Percentiles rank a stretch among this genome's conserved stretches.
Evolutionary conservation across 768 basidiomycete species (phyloP).

Genomic region (Asterophora lycoperdoides): DNA sequence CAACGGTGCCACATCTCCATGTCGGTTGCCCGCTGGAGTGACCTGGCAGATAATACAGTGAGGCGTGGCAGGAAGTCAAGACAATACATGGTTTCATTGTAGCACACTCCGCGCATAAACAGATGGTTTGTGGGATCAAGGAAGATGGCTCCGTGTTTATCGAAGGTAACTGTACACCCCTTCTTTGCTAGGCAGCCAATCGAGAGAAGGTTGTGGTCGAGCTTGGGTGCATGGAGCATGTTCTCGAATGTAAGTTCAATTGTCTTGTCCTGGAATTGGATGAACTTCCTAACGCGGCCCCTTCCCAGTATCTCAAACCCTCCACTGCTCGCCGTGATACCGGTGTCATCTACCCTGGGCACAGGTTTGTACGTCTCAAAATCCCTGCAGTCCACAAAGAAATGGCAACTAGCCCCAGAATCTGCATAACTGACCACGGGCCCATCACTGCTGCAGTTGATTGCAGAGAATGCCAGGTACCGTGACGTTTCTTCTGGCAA

Average conservation of each 20-base stretch:
- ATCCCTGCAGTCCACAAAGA: no score
- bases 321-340: not conserved
- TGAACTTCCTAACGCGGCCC: no score
- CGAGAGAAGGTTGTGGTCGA: no score
- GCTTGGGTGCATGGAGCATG: not conserved
- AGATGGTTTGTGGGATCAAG: not conserved
- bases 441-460: no score
- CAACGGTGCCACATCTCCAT: not conserved
- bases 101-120: not conserved
- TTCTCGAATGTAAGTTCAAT: slow-evolving; percentile 1
- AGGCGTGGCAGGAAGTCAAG: not conserved
- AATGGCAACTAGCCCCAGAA: not conserved
- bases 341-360: not conserved
- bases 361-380: not conserved
- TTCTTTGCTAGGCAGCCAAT: no score
- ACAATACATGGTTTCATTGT: not conserved
- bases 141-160: not conserved
- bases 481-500: not conserved
- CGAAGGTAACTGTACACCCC: not conserved
- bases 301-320: not conserved
- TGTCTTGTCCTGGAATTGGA: no score
- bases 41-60: not conserved
- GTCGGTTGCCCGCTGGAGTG: no score
- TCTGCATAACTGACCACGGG: not conserved
- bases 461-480: not conserved